These are phyloP conservation scores for Phytomonas serpens DNA, from an alignment of 208 protist genomes.

Conservation along the genomic window DNA sequence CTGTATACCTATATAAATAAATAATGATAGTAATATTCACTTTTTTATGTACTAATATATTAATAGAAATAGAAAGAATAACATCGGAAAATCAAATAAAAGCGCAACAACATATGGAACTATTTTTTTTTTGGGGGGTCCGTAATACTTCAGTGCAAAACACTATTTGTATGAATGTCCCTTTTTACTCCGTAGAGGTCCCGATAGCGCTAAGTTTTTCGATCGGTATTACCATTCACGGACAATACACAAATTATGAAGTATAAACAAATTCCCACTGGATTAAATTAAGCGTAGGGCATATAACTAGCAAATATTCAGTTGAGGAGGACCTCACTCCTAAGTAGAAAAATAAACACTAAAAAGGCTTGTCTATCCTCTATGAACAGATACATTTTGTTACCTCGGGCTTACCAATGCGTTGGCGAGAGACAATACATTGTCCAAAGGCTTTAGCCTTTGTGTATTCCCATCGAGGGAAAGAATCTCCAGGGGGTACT, in stretches of 20 bases:
- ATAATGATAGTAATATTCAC: background rate
- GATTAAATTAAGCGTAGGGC: background rate
- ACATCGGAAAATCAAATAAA: conserved; percentile 1
- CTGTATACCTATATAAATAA: background rate
- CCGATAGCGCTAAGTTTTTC: background rate
- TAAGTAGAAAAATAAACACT: background rate
- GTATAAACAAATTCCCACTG: no score
- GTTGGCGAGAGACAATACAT: background rate
- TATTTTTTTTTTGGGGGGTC: background rate
- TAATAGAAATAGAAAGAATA: background rate
- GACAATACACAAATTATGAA: background rate
- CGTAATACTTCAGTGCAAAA: background rate
- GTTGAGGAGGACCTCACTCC: background rate
- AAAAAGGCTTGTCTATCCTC: background rate
- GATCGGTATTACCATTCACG: background rate
- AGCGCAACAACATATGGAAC: background rate
- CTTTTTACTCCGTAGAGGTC: background rate
- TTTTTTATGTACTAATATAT: background rate
- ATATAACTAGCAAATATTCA: background rate
- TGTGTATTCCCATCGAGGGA: background rate
- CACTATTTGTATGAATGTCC: background rate
- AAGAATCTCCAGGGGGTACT: background rate
- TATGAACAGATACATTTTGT: background rate
- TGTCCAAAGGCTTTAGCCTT: background rate
- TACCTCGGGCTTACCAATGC: background rate